phyloP scores from a whole-genome alignment of 2,329 filamentous ascomycete species.

The Westerdykella aurantiaca region DNA sequence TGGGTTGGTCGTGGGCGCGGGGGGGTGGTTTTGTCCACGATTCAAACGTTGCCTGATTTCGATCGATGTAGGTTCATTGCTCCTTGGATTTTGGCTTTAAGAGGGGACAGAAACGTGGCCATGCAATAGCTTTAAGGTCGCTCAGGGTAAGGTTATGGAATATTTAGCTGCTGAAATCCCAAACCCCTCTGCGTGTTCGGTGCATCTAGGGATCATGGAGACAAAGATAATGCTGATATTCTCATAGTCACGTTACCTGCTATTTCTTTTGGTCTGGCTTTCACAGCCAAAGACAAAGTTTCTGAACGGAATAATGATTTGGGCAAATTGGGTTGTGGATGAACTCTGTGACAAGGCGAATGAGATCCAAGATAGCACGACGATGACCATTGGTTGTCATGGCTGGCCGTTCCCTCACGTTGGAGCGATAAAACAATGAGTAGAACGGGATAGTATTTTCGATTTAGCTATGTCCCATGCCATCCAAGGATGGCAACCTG shows the following conservation, averaged over 20 bases:
- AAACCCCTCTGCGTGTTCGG: slow-evolving; percentile 1
- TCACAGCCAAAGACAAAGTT: slow-evolving; percentile 1
- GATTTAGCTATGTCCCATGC: too few species aligned
- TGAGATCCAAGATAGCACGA: not conserved
- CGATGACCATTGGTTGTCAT: not conserved
- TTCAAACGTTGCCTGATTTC: too few species aligned
- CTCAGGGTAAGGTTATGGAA: not conserved
- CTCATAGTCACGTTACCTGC: not conserved
- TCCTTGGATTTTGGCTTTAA: too few species aligned
- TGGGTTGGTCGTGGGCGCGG: too few species aligned
- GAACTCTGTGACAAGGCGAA: not conserved
- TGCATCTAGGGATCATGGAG: not conserved
- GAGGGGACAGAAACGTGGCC: too few species aligned
- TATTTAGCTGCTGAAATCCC: not conserved
- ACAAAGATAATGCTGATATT: not conserved
- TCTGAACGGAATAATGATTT: not conserved
- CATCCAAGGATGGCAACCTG: too few species aligned
- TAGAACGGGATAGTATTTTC: too few species aligned
- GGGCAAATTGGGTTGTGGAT: slow-evolving; percentile 1
- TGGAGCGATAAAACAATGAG: not conserved
- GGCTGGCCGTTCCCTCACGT: not conserved
- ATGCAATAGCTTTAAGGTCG: slow-evolving; percentile 1
- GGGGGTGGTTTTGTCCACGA: too few species aligned
- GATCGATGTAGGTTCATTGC: too few species aligned
- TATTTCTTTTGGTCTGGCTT: not conserved